Percentiles rank a stretch among this genome's conserved stretches.
These are phyloP conservation scores for Fagus sylvatica DNA, from an alignment of 306 rosid species.

Conservation along the genomic window DNA sequence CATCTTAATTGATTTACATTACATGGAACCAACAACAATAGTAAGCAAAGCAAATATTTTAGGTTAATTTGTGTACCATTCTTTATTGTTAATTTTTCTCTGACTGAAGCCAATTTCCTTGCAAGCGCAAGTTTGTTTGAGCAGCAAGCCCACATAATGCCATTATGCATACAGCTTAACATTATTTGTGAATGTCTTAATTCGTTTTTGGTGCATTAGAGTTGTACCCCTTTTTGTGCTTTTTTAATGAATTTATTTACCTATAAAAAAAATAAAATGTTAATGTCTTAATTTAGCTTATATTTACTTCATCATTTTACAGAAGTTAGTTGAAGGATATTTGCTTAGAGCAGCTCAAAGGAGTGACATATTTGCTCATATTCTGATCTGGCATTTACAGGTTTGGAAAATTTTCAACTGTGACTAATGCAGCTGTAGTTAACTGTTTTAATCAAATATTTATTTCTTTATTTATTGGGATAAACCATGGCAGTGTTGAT, in stretches of 20 bases:
- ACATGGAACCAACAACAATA: neutral
- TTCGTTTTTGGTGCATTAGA: too few relatives aligned
- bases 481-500: neutral
- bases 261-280: neutral
- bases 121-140: neutral
- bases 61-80: neutral
- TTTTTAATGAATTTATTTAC: too few relatives aligned
- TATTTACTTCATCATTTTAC: slow-evolving; percentile 39
- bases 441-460: neutral
- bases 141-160: slow-evolving; percentile 1
- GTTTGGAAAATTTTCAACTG: slow-evolving; percentile 25
- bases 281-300: slow-evolving; percentile 14
- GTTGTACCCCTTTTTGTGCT: slow-evolving; percentile 5
- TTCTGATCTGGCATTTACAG: slow-evolving; percentile 97
- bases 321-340: slow-evolving; percentile 94
- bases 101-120: neutral
- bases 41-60: neutral
- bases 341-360: slow-evolving; percentile 94
- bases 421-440: neutral
- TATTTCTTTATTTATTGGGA: neutral
- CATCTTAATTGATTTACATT: neutral
- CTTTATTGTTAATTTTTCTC: neutral
- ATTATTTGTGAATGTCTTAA: neutral
- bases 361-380: slow-evolving; percentile 94
- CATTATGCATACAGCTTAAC: neutral